Base-by-base conservation (phyloP, 2,329 filamentous ascomycete genomes). In the Aspergillus glaucus region DNA sequence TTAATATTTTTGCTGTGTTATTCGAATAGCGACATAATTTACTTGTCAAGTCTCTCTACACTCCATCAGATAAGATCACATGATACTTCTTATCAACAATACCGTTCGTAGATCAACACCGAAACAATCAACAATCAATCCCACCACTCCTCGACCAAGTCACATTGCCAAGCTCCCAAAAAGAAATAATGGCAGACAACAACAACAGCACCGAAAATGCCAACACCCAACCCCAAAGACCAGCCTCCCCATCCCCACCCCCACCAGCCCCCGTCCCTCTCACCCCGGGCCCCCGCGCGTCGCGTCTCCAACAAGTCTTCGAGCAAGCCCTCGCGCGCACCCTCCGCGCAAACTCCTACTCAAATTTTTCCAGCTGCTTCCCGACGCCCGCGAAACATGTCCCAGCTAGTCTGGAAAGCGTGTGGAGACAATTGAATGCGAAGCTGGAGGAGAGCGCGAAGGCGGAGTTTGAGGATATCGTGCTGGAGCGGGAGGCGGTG, bases 291-390 rank as follows among this genome's bases (percentile, higher is more conserved):
- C 79, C 77, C 22, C 81, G 81, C 68, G 81, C 80, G 21, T 73
- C 77, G 43, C 77, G 77, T 43, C 71, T 85, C 6, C 75, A 80
- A 58, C 79, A 80, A 55, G 74, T 84, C 54, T 85, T 82, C 68
- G 69, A 72, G 47, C 74, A 80, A 51, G 81, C 82, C 14, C 73
- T 84, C 19, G 72, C 75, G 9, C 78, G 80, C 52, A 80, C 81
- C 1, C 63, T 84, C n/a, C 77, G 78, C 53, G 79, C 80, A 45
- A 82, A 80, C 63, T 80, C 75, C 8, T 79, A 82, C 61, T 69
- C 72, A 44, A 84, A 83, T 57, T 85, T 85, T 62, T 74, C 79
- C 0, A 70, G 79, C 21, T 85, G 82, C 58, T 85, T 85, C 55
- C 81, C 82, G 0, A 85, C 82, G 0, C 77, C 80, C 1, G 78